phyloP scores from a whole-genome alignment of 208 protist genomes.

The Kentomonas sorsogonicus region DNA sequence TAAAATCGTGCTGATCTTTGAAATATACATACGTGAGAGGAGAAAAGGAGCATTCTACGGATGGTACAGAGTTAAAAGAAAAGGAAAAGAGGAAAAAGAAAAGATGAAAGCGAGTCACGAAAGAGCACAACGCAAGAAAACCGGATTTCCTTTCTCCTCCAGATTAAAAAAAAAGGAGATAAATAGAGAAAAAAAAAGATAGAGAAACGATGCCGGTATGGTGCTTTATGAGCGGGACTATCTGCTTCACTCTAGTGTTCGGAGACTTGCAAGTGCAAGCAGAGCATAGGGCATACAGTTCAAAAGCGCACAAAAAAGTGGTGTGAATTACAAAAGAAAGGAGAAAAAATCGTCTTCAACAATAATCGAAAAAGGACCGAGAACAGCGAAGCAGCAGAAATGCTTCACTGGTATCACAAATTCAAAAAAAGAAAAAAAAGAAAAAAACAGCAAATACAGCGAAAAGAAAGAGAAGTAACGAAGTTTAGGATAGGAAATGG shows the following conservation, averaged over 20 bases:
- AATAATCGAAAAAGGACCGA: too few relatives aligned
- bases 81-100: background rate
- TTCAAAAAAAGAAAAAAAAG: too few relatives aligned
- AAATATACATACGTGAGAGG: conserved; percentile 4
- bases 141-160: background rate
- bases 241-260: background rate
- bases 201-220: too few relatives aligned
- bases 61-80: background rate
- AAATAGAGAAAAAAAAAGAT: too few relatives aligned
- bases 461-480: too few relatives aligned
- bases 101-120: background rate
- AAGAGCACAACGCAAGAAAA: background rate
- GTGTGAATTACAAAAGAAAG: background rate
- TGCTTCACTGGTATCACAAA: too few relatives aligned
- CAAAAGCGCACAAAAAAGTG: background rate
- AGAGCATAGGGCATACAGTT: background rate
- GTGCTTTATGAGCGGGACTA: background rate
- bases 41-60: background rate
- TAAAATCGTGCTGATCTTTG: background rate
- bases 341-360: too few relatives aligned
- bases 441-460: too few relatives aligned
- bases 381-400: too few relatives aligned
- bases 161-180: background rate
- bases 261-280: background rate
- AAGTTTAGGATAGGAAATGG: too few relatives aligned